These are phyloP conservation scores for Clavulina sp. DNA, from an alignment of 768 basidiomycete genomes.

Conservation along the genomic window DNA sequence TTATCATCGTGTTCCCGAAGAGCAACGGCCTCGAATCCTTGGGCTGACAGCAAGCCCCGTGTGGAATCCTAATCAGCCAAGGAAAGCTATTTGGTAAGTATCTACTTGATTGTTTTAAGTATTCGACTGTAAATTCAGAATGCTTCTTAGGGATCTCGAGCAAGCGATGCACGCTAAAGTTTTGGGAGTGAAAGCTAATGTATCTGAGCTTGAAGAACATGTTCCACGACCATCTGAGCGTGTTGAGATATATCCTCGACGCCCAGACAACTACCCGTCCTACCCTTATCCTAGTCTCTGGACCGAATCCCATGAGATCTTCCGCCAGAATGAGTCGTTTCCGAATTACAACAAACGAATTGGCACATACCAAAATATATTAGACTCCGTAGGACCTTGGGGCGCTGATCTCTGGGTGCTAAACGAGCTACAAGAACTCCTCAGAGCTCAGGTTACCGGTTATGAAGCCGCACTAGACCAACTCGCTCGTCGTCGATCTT, in stretches of 20 bases:
- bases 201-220: slow-evolving; percentile 43
- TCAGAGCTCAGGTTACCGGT: not conserved
- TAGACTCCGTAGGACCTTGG: slow-evolving; percentile 50
- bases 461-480: not conserved
- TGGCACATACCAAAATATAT: slow-evolving; percentile 37
- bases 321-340: not conserved
- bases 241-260: slow-evolving; percentile 13
- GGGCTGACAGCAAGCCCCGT: slow-evolving; percentile 88
- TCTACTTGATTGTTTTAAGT: not conserved
- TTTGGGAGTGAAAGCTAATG: slow-evolving; percentile 52
- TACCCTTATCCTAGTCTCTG: slow-evolving; percentile 30
- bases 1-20: slow-evolving; percentile 25
- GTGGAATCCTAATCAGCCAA: slow-evolving; percentile 58
- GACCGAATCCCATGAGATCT: not conserved
- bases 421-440: not conserved
- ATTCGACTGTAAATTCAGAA: not conserved
- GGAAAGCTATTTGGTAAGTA: slow-evolving; percentile 31
- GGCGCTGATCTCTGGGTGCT: slow-evolving; percentile 47
- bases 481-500: not conserved
- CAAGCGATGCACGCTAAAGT: slow-evolving; percentile 56
- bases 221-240: slow-evolving; percentile 54
- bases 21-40: slow-evolving; percentile 60
- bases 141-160: slow-evolving; percentile 31
- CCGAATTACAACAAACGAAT: not conserved
- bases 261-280: slow-evolving; percentile 16